Evolutionary conservation across 2,329 filamentous ascomycete species (phyloP), one percentile per base, ranked within the genome.

Genomic region (Diaporthe sp.): DNA sequence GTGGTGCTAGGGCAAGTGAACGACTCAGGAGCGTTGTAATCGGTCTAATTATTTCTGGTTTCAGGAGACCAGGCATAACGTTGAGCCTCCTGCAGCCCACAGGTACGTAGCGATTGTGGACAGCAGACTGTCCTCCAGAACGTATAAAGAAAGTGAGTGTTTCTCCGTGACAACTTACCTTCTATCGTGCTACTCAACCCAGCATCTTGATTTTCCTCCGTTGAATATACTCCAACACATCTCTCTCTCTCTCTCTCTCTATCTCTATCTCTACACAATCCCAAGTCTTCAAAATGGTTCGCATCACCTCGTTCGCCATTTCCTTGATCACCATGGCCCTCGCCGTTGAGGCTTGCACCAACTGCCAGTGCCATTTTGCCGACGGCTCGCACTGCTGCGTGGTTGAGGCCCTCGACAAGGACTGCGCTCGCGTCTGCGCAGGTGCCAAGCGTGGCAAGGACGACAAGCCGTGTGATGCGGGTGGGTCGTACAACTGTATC

Each of bases 311-410:
- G 8, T 42, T 61, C 22, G 58, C 34, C 34, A 13, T 61, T n/a
- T 39, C 58, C 12, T 17, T 61, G 58, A 13, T 61, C 5, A 22
- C 58, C n/a, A 39, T 61, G 58, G 58, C 58, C 34, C 58, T 61
- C 37, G 19, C 58, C 34, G 58, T 61, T 12, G 34, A 61, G n/a
- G 58, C 34, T 17, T 61, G 58, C 37, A 15, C 34, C 7, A 61
- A 61, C 58, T 61, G 58, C 34, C 58, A 61, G 13, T 61, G 58
- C 37, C 58, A 61, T 10, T 61, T 61, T 10, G 4, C 58, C 22
- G 58, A 61, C n/a, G 58, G 58, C 34, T 61, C 58, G 10, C 58
- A 61, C 58, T 61, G 58, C 34, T 61, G 58, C 15, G 58, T 61
- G 12, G 58, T 61, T 15, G 12, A n/a, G 2, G 22, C 58, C 2